Conservation (phyloP, 768 basidiomycete species). For the Lentinula lateritia region DNA sequence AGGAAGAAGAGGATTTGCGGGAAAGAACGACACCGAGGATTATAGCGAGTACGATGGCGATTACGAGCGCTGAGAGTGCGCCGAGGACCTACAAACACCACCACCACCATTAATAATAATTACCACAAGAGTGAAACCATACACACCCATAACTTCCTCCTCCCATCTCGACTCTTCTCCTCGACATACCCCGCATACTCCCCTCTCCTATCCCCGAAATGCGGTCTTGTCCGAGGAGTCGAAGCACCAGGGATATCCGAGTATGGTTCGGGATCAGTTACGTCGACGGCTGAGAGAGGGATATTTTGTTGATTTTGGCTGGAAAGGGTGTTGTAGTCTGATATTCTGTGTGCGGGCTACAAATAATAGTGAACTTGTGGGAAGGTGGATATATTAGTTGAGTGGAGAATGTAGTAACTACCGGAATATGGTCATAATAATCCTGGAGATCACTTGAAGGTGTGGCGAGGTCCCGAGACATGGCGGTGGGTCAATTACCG, state of each 20-base stretch:
- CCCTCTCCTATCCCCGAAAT: slow-evolving; percentile 5
- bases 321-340: background rate
- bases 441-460: slow-evolving; percentile 3
- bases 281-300: background rate
- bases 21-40: slow-evolving; percentile 37
- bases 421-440: slow-evolving; percentile 5
- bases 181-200: background rate
- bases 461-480: background rate
- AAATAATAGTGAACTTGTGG: too few species aligned
- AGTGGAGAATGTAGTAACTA: background rate
- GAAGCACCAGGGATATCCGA: background rate
- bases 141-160: background rate
- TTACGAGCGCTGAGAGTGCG: slow-evolving; percentile 28
- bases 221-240: background rate
- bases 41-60: slow-evolving; percentile 45
- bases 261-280: background rate
- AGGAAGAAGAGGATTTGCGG: background rate
- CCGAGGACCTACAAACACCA: slow-evolving; percentile 40
- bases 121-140: background rate
- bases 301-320: background rate
- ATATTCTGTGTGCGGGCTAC: background rate
- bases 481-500: background rate
- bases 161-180: background rate
- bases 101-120: background rate
- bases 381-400: background rate